Evolutionary conservation across 2,329 filamentous ascomycete genomes (phyloP), one percentile per base, ranked within the genome.

Genomic region (Ceratocystis alfenasii): DNA sequence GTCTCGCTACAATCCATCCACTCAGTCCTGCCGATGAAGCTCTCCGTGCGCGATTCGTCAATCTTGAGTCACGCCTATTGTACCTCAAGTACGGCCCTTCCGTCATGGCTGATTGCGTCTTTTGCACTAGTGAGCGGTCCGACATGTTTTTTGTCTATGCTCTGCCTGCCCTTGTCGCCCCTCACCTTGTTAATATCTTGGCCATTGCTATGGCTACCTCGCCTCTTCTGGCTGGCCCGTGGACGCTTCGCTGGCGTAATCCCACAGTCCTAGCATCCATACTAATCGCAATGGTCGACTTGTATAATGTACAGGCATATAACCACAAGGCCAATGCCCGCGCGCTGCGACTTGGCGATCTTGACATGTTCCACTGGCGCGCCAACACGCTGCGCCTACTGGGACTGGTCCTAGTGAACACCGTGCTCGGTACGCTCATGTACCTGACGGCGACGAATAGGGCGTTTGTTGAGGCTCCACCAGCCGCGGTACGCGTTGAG

Each of bases 61-160:
- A 83, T 68, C 77, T 87, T 65, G 85, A 90, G 70, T 87, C 87
- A 61, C 82, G 89, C 65, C 81, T 94, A 67, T 79, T 95, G 6
- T 97, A 96, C 76, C 80, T 95, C 64, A 85, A 88, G 67, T 95
- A 85, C 75, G 94, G 94, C 1, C 89, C 91, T 0, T 80, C 83
- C 44, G 84, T 87, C 7, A 74, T 97, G 46, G 79, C 86, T 25
- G 79, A 84, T 67, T 97, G 92, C 74, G 81, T 84, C n/a, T 96
- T 95, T 77, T 96, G 92, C 81, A 80, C 78, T 63, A 76, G 83
- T n/a, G 86, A 89, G 67, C 84, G 88, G 61, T 81, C 84, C 4
- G 78, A 78, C 46, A 84, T 82, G 53, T 96, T 91, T 77, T 81
- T 95, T 62, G 82, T 89, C 73, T 97, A 95, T 76, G 87, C 88